These are phyloP conservation scores for Hanseniaspora gamundiae DNA, from an alignment of 1,139 yeast genomes.

Conservation along the genomic window DNA sequence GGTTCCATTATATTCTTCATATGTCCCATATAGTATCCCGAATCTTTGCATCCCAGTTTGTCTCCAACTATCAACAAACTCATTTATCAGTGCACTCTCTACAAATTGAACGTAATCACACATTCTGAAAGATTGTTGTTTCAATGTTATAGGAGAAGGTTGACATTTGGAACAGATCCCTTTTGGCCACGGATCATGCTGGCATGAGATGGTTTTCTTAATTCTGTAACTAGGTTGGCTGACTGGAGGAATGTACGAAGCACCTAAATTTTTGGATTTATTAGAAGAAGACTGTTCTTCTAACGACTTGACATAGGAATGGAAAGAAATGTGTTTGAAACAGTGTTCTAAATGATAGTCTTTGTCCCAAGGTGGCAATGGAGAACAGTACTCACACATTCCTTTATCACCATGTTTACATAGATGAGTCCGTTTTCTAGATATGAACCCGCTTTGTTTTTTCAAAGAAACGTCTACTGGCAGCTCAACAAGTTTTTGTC, in stretches of 20 bases:
- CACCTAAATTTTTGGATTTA: slow-evolving; percentile 39
- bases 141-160: slow-evolving; percentile 88
- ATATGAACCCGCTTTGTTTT: slow-evolving; percentile 57
- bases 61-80: slow-evolving; percentile 88
- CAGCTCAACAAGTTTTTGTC: slow-evolving; percentile 29
- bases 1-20: slow-evolving; percentile 35
- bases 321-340: slow-evolving; percentile 83
- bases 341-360: slow-evolving; percentile 61
- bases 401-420: slow-evolving; percentile 90
- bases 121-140: slow-evolving; percentile 85
- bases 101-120: slow-evolving; percentile 95
- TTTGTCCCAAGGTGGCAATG: slow-evolving; percentile 89
- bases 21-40: slow-evolving; percentile 75
- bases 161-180: slow-evolving; percentile 98
- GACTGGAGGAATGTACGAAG: slow-evolving; percentile 73
- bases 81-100: slow-evolving; percentile 56
- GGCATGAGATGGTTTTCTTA: slow-evolving; percentile 52
- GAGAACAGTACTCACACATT: slow-evolving; percentile 96
- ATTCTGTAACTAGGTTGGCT: slow-evolving; percentile 60
- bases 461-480: slow-evolving; percentile 62
- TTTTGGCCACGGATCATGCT: slow-evolving; percentile 87
- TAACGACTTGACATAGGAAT: slow-evolving; percentile 65
- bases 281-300: slow-evolving; percentile 48
- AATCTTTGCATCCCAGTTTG: slow-evolving; percentile 74
- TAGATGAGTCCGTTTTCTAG: slow-evolving; percentile 46